A percentile compares a stretch with the other conserved stretches of the same genome.
phyloP scores from a whole-genome alignment of 1,139 yeast species.

The Kodamaea sp. region DNA sequence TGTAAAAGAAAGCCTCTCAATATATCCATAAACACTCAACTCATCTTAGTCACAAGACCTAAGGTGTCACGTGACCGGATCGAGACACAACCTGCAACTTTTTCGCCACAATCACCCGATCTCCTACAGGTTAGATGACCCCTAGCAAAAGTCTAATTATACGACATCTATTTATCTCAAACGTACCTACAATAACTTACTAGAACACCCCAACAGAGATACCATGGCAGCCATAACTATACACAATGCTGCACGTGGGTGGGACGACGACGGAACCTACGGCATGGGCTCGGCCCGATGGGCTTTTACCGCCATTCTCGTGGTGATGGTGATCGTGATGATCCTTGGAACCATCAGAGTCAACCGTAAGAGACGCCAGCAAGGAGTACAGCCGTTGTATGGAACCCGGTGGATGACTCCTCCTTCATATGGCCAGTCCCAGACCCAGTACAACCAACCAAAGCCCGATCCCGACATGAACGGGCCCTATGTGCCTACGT shows the following conservation, averaged over 20 bases:
- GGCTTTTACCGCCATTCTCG: constrained; percentile 58
- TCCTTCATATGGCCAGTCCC: constrained; percentile 79
- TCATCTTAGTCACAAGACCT: too few species aligned
- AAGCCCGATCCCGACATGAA: constrained; percentile 37
- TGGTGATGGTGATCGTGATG: constrained; percentile 49
- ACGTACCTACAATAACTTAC: too few species aligned
- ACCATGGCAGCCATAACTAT: not conserved
- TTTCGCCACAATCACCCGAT: too few species aligned
- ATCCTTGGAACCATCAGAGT: constrained; percentile 55
- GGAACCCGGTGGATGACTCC: constrained; percentile 94
- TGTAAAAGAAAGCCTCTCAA: too few species aligned
- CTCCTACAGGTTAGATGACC: too few species aligned
- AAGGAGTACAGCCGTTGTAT: constrained; percentile 70
- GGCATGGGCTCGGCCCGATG: constrained; percentile 37
- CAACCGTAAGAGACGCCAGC: constrained; percentile 57
- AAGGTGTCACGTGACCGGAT: too few species aligned
- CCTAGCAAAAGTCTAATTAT: too few species aligned
- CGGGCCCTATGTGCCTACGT: constrained; percentile 59
- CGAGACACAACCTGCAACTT: too few species aligned
- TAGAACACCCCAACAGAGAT: too few species aligned
- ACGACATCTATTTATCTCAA: too few species aligned
- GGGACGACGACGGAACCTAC: not conserved
- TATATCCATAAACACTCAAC: too few species aligned
- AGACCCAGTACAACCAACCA: constrained; percentile 55
- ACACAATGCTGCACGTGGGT: not conserved